Evolutionary conservation across 2,329 filamentous ascomycete genomes (phyloP), one percentile per base, ranked within the genome.

Genomic region (Epichloe glyceriae): DNA sequence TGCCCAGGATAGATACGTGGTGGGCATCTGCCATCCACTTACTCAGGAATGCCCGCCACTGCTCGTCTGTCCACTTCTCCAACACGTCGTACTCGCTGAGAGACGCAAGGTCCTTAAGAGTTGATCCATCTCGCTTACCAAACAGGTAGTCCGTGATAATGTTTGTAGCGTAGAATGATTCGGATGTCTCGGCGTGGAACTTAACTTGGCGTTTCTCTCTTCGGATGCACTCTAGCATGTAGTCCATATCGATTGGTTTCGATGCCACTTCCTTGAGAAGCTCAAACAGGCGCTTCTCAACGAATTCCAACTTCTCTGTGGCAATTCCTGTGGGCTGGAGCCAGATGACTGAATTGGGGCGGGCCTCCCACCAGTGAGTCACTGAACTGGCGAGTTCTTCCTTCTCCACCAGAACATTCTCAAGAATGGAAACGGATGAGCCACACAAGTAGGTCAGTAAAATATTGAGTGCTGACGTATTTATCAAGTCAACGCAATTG

Each of bases 101-200:
- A 15, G 66, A 71, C 55, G 72, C 71, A 37, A 90, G 66, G 22
- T 83, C 74, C 45, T 70, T 75, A 51, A 91, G 70, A 0, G 82
- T 88, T 3, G 85, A 86, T 1, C 93, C 94, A 64, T 95, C 85
- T 34, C 88, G 79, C 47, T 82, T 81, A 30, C 91, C 93, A 62
- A 93, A 98, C 10, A 97, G 76, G 63, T 94, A 95, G 62, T 97
- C 90, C 14, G 84, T 85, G 60, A 97, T 95, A 54, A 97, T 84
- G 53, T 86, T 86, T 55, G 82, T 84, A 0, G 88, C 83, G 66
- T 91, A 95, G 56, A 89, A 88, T 20, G 82, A 80, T 50, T 88
- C 82, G 3, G 85, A 87, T 47, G 80, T 83, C 66, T 98, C 93
- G 0, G 88, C 86, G 42, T 85, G 80, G 57, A 87, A 91, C 63